Evolutionary conservation across 495 filamentous ascomycete species (phyloP).

Genomic region (Penicillium egyptiacum): DNA sequence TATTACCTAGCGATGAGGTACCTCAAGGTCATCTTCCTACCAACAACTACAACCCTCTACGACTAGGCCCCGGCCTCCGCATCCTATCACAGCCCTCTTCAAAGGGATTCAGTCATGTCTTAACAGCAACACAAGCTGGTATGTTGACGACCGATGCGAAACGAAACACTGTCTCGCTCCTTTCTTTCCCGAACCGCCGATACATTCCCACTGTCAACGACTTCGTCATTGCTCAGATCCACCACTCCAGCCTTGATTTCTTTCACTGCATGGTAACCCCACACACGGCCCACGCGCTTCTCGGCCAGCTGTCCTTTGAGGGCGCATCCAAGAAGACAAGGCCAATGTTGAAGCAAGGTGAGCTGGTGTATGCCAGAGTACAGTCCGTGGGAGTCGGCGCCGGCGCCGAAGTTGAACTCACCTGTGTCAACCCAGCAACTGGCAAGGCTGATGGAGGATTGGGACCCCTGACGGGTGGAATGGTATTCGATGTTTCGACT

Average conservation of each 20-base stretch:
- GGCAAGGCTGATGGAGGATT: slow-evolving; percentile 90
- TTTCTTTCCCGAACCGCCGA: slow-evolving; percentile 49
- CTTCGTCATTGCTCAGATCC: slow-evolving; percentile 80
- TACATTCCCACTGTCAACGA: slow-evolving; percentile 78
- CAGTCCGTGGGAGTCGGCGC: slow-evolving; percentile 66
- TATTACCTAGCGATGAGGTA: slow-evolving; percentile 81
- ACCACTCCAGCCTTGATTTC: slow-evolving; percentile 69
- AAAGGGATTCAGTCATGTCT: slow-evolving; percentile 38
- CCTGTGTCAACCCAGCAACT: slow-evolving; percentile 81
- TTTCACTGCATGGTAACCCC: slow-evolving; percentile 72
- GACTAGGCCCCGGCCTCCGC: slow-evolving; percentile 78
- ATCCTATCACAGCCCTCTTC: slow-evolving; percentile 39
- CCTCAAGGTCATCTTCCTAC: slow-evolving; percentile 58
- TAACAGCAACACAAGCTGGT: slow-evolving; percentile 78
- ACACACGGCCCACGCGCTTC: slow-evolving; percentile 69
- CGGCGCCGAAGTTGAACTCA: slow-evolving; percentile 84
- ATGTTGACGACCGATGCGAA: slow-evolving; percentile 69
- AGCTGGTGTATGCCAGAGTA: slow-evolving; percentile 81
- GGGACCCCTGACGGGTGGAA: slow-evolving; percentile 81
- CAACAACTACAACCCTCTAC: slow-evolving; percentile 64
- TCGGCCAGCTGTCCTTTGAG: slow-evolving; percentile 89
- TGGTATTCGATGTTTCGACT: slow-evolving; percentile 77
- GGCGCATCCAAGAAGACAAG: slow-evolving; percentile 88
- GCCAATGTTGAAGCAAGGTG: slow-evolving; percentile 69
- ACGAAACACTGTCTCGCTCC: slow-evolving; percentile 59